Conservation (phyloP, 2,329 filamentous ascomycete species). For the Sclerotinia minor region DNA sequence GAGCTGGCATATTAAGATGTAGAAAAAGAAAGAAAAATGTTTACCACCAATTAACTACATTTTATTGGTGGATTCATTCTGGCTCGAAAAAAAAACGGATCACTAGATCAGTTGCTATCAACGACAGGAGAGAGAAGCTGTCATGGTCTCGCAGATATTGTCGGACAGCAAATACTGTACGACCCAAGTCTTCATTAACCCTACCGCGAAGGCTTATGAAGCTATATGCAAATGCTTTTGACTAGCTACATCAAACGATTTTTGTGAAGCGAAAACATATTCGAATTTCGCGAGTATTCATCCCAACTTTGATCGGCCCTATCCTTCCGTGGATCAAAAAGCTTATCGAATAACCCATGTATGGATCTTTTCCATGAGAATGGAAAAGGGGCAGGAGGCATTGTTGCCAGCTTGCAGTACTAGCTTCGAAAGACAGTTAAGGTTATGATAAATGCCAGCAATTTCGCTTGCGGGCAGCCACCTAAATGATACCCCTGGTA, state of each 20-base stretch:
- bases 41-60: background rate
- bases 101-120: background rate
- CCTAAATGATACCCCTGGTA: background rate
- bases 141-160: too few relatives aligned
- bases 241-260: background rate
- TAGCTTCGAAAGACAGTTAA: background rate
- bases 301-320: too few relatives aligned
- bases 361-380: background rate
- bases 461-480: background rate
- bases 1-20: background rate
- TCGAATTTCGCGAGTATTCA: too few relatives aligned
- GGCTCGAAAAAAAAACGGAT: background rate
- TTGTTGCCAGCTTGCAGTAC: too few relatives aligned
- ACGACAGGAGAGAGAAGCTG: background rate
- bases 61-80: background rate
- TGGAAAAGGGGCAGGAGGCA: background rate
- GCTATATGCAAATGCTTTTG: too few relatives aligned
- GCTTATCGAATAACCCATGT: background rate
- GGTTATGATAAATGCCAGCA: background rate
- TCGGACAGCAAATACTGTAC: background rate
- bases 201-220: background rate
- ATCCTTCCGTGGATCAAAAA: background rate
- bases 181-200: background rate
- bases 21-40: background rate
- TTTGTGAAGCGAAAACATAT: background rate